These are phyloP conservation scores for Saccharomyces hybrid DNA, from an alignment of 1,139 yeast species.

Conservation along the genomic window DNA sequence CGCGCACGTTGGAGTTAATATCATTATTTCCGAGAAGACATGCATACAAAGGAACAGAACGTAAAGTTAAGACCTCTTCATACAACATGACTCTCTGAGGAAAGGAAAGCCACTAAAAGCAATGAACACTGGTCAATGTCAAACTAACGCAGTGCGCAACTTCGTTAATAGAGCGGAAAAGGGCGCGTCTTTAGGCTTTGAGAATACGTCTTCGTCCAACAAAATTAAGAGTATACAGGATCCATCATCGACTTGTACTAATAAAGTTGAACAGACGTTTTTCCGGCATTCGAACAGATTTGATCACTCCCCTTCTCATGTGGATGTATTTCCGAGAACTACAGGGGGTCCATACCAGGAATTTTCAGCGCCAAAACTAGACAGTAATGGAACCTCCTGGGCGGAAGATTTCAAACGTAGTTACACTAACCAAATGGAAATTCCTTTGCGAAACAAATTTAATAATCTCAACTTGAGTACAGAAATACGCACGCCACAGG, in stretches of 20 bases:
- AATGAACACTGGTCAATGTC: not conserved
- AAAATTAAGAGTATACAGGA: not conserved
- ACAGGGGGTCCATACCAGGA: not conserved
- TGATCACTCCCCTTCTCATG: not conserved
- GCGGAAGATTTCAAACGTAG: not conserved
- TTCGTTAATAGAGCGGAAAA: not conserved
- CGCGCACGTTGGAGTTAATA: not conserved
- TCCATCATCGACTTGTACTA: not conserved
- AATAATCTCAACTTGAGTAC: not conserved
- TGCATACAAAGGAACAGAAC: not conserved
- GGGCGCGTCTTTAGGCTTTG: not conserved
- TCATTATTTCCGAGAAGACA: not conserved
- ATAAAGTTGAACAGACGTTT: not conserved
- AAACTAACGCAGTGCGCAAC: not conserved
- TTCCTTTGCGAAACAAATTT: not conserved
- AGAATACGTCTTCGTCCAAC: not conserved
- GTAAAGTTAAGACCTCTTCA: no score
- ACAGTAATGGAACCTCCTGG: not conserved
- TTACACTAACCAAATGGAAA: not conserved
- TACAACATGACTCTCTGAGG: no score
- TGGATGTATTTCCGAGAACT: not conserved
- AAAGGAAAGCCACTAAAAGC: not conserved
- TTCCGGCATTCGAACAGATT: not conserved
- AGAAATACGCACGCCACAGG: not conserved
- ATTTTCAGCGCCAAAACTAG: not conserved